Evolutionary conservation across 345 rosid species (phyloP).

Genomic region (Rhodamnia argentea): DNA sequence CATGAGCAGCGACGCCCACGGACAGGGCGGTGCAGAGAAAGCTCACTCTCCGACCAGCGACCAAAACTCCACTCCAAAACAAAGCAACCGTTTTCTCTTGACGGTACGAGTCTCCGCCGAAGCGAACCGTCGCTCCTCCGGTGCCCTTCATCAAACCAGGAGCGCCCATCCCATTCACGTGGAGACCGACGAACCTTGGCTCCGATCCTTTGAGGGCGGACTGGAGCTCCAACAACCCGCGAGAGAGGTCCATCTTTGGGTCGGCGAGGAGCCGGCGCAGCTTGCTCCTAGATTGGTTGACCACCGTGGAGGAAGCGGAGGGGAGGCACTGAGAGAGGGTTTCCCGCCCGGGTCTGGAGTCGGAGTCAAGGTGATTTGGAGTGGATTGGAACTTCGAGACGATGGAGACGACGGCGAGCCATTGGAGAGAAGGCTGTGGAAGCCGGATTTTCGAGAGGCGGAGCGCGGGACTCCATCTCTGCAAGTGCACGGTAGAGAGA

Average conservation of each 20-base stretch:
- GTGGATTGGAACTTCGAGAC: constrained; percentile 65
- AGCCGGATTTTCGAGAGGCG: constrained; percentile 55
- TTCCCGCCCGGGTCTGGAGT: constrained; percentile 46
- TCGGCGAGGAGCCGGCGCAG: constrained; percentile 61
- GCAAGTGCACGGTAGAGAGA: background rate
- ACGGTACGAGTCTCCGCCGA: constrained; percentile 58
- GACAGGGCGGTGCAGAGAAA: background rate
- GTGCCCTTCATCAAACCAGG: constrained; percentile 40
- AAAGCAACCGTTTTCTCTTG: constrained; percentile 17
- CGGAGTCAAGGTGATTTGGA: constrained; percentile 30
- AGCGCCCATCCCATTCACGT: constrained; percentile 63
- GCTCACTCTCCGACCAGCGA: background rate
- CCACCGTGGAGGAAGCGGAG: constrained; percentile 53
- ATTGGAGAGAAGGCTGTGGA: constrained; percentile 78
- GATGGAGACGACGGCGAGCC: constrained; percentile 53
- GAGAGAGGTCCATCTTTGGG: constrained; percentile 38
- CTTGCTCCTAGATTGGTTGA: constrained; percentile 81
- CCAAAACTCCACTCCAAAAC: background rate
- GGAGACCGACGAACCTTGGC: constrained; percentile 26
- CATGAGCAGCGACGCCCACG: background rate
- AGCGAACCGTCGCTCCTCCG: constrained; percentile 24
- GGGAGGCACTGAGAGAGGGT: constrained; percentile 56
- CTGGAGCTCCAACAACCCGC: constrained; percentile 59
- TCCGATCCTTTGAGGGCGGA: constrained; percentile 71
- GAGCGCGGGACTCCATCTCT: constrained; percentile 49